phyloP scores from a whole-genome alignment of 2,329 filamentous ascomycete species.

The Calonectria fujianensis region DNA sequence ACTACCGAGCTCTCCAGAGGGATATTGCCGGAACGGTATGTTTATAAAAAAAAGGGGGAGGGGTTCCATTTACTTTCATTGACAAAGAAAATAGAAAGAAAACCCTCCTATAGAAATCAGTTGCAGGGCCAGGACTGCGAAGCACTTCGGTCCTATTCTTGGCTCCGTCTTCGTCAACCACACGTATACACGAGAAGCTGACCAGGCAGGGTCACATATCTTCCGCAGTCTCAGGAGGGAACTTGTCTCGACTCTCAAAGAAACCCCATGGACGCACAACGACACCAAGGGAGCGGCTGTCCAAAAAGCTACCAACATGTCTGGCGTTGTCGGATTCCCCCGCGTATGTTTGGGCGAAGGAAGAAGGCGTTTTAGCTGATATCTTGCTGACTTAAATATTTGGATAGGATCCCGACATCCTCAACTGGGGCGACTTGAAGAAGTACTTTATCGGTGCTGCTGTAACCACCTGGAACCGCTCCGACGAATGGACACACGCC shows the following conservation, averaged over 20 bases:
- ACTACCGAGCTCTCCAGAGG: constrained; percentile 12
- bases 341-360: constrained; percentile 22
- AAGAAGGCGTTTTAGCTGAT: not conserved
- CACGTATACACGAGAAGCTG: not conserved
- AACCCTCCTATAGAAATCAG: not conserved
- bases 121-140: constrained; percentile 26
- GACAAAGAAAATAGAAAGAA: not conserved
- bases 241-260: constrained; percentile 22
- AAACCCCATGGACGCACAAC: constrained; percentile 37
- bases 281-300: constrained; percentile 20
- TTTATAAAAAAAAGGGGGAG: not conserved
- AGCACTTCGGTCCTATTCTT: constrained; percentile 41
- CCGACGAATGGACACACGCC: constrained; percentile 35
- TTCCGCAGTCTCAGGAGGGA: constrained; percentile 26
- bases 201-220: not conserved
- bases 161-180: constrained; percentile 31
- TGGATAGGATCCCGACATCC: constrained; percentile 22
- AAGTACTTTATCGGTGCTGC: constrained; percentile 35
- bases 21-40: constrained; percentile 35
- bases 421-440: constrained; percentile 27
- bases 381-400: constrained; percentile 1
- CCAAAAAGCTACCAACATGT: constrained; percentile 32
- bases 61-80: not conserved
- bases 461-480: not conserved
- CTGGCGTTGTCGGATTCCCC: constrained; percentile 29